These are phyloP conservation scores for Hyphodiscus hymeniophilus DNA, from an alignment of 495 filamentous ascomycete species.

Conservation along the genomic window DNA sequence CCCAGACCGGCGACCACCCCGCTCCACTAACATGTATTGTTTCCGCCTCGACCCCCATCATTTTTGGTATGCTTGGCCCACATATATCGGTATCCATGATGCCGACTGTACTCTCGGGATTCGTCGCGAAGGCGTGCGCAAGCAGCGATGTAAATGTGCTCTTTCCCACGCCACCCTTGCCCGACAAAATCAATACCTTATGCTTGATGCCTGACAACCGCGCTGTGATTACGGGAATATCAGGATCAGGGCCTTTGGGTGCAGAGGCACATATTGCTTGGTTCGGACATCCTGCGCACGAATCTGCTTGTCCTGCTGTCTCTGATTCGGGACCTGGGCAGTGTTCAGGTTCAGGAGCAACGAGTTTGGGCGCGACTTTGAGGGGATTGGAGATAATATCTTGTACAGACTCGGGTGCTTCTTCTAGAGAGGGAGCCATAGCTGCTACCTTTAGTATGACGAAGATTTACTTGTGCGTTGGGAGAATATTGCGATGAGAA, in stretches of 20 bases:
- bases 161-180: slow-evolving; percentile 96
- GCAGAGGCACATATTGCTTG: slow-evolving; percentile 89
- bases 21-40: slow-evolving; percentile 75
- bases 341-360: slow-evolving; percentile 93
- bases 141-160: slow-evolving; percentile 84
- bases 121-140: slow-evolving; percentile 75
- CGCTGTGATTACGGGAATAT: slow-evolving; percentile 77
- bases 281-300: slow-evolving; percentile 91
- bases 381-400: slow-evolving; percentile 60
- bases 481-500: too few relatives aligned
- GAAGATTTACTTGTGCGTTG: too few relatives aligned
- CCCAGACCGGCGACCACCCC: slow-evolving; percentile 93
- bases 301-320: slow-evolving; percentile 74
- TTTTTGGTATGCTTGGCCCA: slow-evolving; percentile 89
- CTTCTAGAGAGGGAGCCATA: slow-evolving; percentile 71
- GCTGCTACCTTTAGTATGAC: too few relatives aligned
- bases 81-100: slow-evolving; percentile 98
- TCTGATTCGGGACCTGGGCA: slow-evolving; percentile 91
- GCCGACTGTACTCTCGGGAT: slow-evolving; percentile 67
- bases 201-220: slow-evolving; percentile 75
- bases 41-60: slow-evolving; percentile 93
- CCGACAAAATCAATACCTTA: slow-evolving; percentile 85
- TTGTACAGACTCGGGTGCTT: slow-evolving; percentile 54
- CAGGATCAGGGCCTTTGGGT: slow-evolving; percentile 93
- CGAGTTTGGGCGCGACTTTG: slow-evolving; percentile 65